These are phyloP conservation scores for Davidsoniella eucalypti DNA, from an alignment of 2,329 filamentous ascomycete genomes.

Conservation along the genomic window DNA sequence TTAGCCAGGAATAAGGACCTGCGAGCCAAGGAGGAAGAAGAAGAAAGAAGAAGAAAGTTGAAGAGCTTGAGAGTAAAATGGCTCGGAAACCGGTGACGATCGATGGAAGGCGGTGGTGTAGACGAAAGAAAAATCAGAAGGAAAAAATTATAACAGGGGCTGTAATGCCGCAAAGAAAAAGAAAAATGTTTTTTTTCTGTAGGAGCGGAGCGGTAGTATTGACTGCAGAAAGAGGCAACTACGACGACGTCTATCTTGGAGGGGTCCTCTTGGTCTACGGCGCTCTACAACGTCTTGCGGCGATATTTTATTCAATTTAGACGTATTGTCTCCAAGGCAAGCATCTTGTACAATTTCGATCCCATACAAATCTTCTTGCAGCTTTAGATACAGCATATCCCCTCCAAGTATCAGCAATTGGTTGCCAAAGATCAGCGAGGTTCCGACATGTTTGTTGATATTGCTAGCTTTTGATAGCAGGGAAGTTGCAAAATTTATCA, in stretches of 20 bases:
- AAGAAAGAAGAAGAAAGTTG: not conserved
- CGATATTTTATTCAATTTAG: no score
- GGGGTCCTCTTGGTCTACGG: no score
- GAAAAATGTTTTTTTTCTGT: not conserved
- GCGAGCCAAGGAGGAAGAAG: conserved; percentile 6
- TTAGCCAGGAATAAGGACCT: no score
- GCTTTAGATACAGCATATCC: no score
- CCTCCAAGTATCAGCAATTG: no score
- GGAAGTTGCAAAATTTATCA: not conserved
- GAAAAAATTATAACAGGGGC: not conserved
- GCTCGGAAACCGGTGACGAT: conserved; percentile 19
- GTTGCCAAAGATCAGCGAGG: no score
- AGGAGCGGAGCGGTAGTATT: not conserved
- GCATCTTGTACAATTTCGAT: not conserved
- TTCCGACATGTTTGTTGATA: not conserved
- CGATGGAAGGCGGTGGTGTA: conserved; percentile 13
- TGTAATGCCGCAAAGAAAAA: not conserved
- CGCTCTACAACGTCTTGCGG: no score
- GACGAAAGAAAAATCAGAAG: conserved; percentile 13
- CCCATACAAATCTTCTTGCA: no score
- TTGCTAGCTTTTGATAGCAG: not conserved
- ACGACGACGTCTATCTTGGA: not conserved
- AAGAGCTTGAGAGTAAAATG: conserved; percentile 20
- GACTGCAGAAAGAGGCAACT: not conserved
- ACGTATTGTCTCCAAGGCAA: not conserved